These are phyloP conservation scores for Coccomyxa sp. DNA, from an alignment of 139 green algal genomes.

Conservation along the genomic window DNA sequence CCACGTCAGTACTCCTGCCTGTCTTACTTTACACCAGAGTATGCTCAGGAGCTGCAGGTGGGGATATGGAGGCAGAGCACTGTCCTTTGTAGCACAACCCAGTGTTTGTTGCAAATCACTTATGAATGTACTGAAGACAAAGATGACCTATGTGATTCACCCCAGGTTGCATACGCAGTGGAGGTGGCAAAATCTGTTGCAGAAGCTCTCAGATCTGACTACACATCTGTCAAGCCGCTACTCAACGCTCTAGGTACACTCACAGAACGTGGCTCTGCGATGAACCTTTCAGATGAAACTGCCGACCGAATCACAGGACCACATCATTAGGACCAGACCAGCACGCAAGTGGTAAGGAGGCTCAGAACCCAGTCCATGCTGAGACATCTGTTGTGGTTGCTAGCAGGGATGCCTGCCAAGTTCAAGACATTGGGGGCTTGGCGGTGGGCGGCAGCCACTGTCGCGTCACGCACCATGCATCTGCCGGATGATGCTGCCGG, in stretches of 20 bases:
- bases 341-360: neutral
- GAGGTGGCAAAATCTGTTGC: neutral
- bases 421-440: conserved; percentile 41
- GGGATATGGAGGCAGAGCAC: neutral
- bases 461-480: conserved; percentile 73
- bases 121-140: neutral
- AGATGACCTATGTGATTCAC: neutral
- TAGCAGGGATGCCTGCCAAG: conserved; percentile 12
- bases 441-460: conserved; percentile 61
- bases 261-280: neutral
- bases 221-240: neutral
- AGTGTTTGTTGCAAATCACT: neutral
- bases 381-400: conserved; percentile 13
- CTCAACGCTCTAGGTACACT: neutral
- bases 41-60: conserved; percentile 41
- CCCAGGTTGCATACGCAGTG: neutral
- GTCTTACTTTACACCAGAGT: conserved; percentile 23
- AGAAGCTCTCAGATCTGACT: neutral
- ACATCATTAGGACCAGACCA: too few relatives aligned
- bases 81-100: neutral
- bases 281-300: too few relatives aligned
- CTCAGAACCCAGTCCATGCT: neutral
- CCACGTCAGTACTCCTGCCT: conserved; percentile 54
- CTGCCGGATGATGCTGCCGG: conserved; percentile 64
- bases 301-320: neutral